Conservation (phyloP, 495 filamentous ascomycete species). For the Cladorrhinum samala region DNA sequence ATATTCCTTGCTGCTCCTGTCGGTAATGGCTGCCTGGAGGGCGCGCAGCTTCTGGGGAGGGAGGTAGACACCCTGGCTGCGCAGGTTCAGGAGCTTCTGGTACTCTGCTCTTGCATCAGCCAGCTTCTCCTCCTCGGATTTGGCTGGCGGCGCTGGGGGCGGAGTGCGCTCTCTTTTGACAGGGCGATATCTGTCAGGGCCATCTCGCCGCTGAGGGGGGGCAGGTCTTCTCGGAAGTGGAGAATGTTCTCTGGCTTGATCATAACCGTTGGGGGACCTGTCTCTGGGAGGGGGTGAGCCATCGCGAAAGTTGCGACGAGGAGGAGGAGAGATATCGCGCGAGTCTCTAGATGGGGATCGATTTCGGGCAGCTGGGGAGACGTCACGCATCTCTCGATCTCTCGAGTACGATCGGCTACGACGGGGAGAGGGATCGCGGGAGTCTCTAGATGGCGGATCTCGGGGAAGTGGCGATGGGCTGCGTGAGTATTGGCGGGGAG, state of each 20-base stretch:
- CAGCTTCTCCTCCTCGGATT: conserved; percentile 78
- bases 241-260: conserved; percentile 20
- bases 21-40: conserved; percentile 92
- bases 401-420: background rate
- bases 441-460: background rate
- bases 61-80: conserved; percentile 92
- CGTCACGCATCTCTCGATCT: background rate
- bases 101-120: conserved; percentile 80
- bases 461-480: conserved; percentile 2
- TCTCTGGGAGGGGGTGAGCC: conserved; percentile 5
- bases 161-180: conserved; percentile 30
- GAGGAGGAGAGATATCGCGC: background rate
- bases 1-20: conserved; percentile 93
- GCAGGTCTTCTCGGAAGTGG: conserved; percentile 21
- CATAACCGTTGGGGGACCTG: background rate
- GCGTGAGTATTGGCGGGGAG: too few species aligned
- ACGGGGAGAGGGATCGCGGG: background rate
- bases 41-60: conserved; percentile 86
- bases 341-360: background rate
- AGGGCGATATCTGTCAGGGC: conserved; percentile 38
- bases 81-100: conserved; percentile 80
- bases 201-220: conserved; percentile 32
- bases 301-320: background rate
- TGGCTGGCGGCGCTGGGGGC: conserved; percentile 47
- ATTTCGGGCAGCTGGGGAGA: background rate